A percentile compares a stretch with the other conserved stretches of the same genome.
phyloP scores from a whole-genome alignment of 2,329 filamentous ascomycete genomes.

The Colletotrichum filicis region DNA sequence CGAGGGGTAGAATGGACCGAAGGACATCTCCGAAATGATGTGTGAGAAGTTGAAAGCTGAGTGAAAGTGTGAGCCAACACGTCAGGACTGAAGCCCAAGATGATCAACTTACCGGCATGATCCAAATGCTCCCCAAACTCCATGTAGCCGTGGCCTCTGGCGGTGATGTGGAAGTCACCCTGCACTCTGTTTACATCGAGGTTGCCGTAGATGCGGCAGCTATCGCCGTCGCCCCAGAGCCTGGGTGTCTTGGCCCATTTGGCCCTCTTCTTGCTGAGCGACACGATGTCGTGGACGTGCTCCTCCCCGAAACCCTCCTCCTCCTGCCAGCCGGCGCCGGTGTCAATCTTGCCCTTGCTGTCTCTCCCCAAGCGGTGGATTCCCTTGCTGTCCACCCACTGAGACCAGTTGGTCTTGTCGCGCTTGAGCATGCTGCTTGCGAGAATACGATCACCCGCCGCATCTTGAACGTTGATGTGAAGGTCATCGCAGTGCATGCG shows the following conservation, averaged over 20 bases:
- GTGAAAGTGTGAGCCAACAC: background rate
- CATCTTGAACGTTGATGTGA: constrained; percentile 98
- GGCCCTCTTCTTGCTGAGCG: constrained; percentile 70
- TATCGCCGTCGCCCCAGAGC: constrained; percentile 70
- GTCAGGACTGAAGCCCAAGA: background rate
- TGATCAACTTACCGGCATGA: constrained; percentile 72
- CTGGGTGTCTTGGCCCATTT: constrained; percentile 82
- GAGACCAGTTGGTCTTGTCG: constrained; percentile 82
- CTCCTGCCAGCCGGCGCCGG: constrained; percentile 69
- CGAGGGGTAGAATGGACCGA: constrained; percentile 95
- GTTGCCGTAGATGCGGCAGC: constrained; percentile 90
- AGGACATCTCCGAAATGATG: constrained; percentile 94
- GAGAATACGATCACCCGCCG: constrained; percentile 89
- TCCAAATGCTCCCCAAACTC: constrained; percentile 84
- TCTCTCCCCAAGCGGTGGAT: constrained; percentile 70
- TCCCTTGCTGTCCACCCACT: constrained; percentile 81
- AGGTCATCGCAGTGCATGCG: constrained; percentile 88
- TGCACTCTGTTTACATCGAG: constrained; percentile 96
- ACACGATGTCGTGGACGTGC: constrained; percentile 92
- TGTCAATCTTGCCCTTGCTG: constrained; percentile 63
- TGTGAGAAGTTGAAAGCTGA: constrained; percentile 97
- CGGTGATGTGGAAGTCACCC: constrained; percentile 98
- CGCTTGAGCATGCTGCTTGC: constrained; percentile 79
- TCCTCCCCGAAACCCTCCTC: constrained; percentile 81
- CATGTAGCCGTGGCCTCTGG: constrained; percentile 92